These are phyloP conservation scores for Salix udensis DNA, from an alignment of 345 rosid genomes.

Conservation along the genomic window DNA sequence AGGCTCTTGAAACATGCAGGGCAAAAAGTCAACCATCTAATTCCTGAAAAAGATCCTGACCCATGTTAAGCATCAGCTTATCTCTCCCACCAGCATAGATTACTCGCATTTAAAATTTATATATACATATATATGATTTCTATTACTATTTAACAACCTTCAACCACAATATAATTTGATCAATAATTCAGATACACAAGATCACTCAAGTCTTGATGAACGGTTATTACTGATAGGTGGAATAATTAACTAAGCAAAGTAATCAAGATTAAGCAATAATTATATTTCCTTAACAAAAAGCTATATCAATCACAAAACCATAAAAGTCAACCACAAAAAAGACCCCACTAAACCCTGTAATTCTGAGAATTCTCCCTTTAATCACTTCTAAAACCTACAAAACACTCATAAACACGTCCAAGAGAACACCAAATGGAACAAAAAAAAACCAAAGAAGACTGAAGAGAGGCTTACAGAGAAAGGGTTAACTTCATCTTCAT, in stretches of 20 bases:
- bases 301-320: neutral
- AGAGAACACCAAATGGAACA: neutral
- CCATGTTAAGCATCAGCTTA: neutral
- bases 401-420: neutral
- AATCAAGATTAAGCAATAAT: slow-evolving; percentile 1
- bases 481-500: slow-evolving; percentile 90
- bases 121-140: neutral
- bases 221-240: neutral
- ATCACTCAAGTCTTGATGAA: neutral
- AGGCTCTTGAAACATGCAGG: neutral
- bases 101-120: neutral
- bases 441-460: neutral
- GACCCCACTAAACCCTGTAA: neutral
- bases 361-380: neutral
- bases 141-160: neutral
- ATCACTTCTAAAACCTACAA: neutral
- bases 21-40: neutral
- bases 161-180: neutral
- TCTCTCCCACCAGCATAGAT: neutral
- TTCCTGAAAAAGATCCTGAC: neutral
- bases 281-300: neutral
- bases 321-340: neutral
- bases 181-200: neutral
- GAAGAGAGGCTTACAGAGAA: slow-evolving; percentile 60
- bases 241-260: neutral